phyloP scores from a whole-genome alignment of 2,329 filamentous ascomycete species.

The Helotiales sp. region DNA sequence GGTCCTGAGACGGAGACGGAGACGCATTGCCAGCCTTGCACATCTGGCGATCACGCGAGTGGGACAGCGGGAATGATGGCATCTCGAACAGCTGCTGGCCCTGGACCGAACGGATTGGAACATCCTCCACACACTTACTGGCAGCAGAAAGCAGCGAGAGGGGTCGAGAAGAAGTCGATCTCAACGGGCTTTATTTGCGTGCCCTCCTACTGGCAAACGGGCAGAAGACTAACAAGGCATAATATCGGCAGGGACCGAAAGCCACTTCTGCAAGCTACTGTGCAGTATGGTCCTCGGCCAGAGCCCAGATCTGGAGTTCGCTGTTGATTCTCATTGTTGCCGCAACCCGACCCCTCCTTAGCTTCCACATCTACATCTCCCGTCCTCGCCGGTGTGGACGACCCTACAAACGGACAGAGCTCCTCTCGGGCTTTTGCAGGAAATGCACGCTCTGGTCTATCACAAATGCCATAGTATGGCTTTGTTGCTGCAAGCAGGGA shows the following conservation, averaged over 20 bases:
- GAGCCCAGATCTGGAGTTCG: conserved; percentile 9
- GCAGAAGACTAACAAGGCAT: conserved; percentile 26
- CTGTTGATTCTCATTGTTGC: not conserved
- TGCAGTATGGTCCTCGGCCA: too few relatives aligned
- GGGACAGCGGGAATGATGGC: too few relatives aligned
- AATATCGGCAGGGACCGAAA: conserved; percentile 28
- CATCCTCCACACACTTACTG: not conserved
- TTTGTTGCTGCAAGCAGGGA: conserved; percentile 5
- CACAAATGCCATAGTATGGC: conserved; percentile 19
- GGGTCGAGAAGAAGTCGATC: not conserved
- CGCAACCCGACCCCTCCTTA: not conserved
- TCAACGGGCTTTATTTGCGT: not conserved
- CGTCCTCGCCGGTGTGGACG: conserved; percentile 23
- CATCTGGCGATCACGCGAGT: conserved; percentile 21
- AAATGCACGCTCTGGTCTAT: conserved; percentile 6
- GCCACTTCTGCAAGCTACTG: conserved; percentile 20
- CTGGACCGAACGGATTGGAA: not conserved
- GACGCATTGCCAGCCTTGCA: conserved; percentile 24
- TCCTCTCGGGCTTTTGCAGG: conserved; percentile 23
- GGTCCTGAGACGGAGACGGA: conserved; percentile 27
- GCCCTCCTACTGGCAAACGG: not conserved
- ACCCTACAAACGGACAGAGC: conserved; percentile 24
- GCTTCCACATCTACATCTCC: conserved; percentile 6
- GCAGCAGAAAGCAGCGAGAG: not conserved
- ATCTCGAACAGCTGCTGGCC: conserved; percentile 10